Conservation (phyloP, 1,139 yeast genomes). For the Yamadazyma dendronema region DNA sequence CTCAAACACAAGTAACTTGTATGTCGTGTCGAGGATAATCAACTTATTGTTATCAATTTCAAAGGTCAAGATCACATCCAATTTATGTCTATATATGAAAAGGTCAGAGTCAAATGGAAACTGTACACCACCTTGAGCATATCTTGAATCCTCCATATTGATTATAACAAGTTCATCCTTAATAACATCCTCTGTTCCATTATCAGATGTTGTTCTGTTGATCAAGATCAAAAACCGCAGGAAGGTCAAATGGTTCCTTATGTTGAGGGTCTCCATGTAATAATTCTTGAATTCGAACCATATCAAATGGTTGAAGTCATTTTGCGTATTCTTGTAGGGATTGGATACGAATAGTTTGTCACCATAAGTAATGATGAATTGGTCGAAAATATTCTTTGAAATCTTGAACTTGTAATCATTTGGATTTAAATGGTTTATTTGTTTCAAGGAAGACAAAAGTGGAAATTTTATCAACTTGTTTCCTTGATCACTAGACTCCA, state of each 20-base stretch:
- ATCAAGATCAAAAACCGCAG: slow-evolving; percentile 34
- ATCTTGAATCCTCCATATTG: slow-evolving; percentile 32
- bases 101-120: slow-evolving; percentile 39
- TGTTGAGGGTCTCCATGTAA: slow-evolving; percentile 33
- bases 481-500: slow-evolving; percentile 12
- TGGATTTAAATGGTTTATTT: slow-evolving; percentile 16
- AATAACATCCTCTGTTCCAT: slow-evolving; percentile 14
- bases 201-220: slow-evolving; percentile 25
- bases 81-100: slow-evolving; percentile 41
- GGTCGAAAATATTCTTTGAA: slow-evolving; percentile 25
- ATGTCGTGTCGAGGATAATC: slow-evolving; percentile 30
- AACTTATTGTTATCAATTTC: slow-evolving; percentile 21
- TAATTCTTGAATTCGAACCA: slow-evolving; percentile 43
- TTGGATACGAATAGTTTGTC: slow-evolving; percentile 36
- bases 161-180: slow-evolving; percentile 41
- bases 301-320: slow-evolving; percentile 31
- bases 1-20: slow-evolving; percentile 32
- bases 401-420: slow-evolving; percentile 18
- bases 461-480: slow-evolving; percentile 27
- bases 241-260: slow-evolving; percentile 38
- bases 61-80: slow-evolving; percentile 26
- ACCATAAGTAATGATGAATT: slow-evolving; percentile 32
- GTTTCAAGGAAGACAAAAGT: slow-evolving; percentile 30
- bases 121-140: slow-evolving; percentile 35
- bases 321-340: slow-evolving; percentile 24